These are phyloP conservation scores for Cucurbita ficifolia DNA, from an alignment of 306 rosid species.

Conservation along the genomic window DNA sequence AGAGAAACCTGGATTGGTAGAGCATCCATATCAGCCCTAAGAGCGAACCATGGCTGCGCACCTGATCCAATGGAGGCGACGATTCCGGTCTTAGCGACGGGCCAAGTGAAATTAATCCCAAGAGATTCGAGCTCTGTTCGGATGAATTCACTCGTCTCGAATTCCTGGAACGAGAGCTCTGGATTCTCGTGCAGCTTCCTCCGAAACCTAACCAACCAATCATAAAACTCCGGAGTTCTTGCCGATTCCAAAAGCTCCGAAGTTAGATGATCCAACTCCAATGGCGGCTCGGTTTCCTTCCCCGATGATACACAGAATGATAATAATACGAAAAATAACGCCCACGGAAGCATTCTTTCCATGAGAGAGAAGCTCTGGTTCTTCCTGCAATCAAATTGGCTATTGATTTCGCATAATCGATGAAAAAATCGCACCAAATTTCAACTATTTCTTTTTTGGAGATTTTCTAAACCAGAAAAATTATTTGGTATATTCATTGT, in stretches of 20 bases:
- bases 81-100: constrained; percentile 35
- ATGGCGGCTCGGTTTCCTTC: neutral
- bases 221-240: constrained; percentile 20
- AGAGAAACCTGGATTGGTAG: constrained; percentile 29
- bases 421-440: neutral
- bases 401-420: neutral
- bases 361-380: neutral
- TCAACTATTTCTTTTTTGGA: too few relatives aligned
- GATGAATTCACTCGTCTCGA: constrained; percentile 30
- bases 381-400: neutral
- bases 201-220: constrained; percentile 25
- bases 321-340: neutral
- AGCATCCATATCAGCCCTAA: constrained; percentile 53
- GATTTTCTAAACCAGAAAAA: too few relatives aligned
- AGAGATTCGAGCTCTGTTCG: constrained; percentile 37
- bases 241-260: constrained; percentile 30
- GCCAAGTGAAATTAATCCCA: constrained; percentile 35
- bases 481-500: too few relatives aligned
- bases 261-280: constrained; percentile 14
- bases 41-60: constrained; percentile 40
- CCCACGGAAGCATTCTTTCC: neutral
- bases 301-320: neutral
- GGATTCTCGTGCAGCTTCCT: constrained; percentile 51
- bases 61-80: constrained; percentile 36
- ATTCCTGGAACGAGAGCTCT: constrained; percentile 42